Conservation (phyloP, 805 yeast genomes). For the Candida maesae region DNA sequence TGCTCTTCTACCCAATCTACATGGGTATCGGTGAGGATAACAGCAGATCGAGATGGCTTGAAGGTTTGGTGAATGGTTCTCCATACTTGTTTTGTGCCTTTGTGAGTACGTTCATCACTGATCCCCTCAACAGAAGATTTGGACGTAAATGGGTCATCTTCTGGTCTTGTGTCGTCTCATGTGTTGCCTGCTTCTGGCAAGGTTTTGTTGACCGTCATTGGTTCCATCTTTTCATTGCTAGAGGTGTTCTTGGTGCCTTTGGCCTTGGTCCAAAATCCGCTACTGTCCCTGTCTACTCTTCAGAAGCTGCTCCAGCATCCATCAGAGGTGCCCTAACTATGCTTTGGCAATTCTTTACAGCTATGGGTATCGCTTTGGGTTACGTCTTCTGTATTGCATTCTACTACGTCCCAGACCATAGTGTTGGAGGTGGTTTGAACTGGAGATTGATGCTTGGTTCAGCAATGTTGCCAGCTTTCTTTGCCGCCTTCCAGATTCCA, state of each 20-base stretch:
- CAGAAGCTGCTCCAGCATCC: constrained; percentile 59
- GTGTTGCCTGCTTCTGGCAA: constrained; percentile 65
- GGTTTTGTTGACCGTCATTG: constrained; percentile 53
- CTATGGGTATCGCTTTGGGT: constrained; percentile 72
- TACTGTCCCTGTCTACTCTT: constrained; percentile 69
- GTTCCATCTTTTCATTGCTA: constrained; percentile 65
- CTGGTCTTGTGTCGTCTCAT: constrained; percentile 57
- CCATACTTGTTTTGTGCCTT: constrained; percentile 65
- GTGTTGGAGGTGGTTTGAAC: constrained; percentile 40
- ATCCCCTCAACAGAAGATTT: constrained; percentile 48
- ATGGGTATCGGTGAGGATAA: constrained; percentile 48
- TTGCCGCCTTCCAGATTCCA: constrained; percentile 57
- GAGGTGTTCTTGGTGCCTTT: constrained; percentile 56
- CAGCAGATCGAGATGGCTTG: constrained; percentile 49
- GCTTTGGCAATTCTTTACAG: constrained; percentile 76
- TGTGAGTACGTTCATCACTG: constrained; percentile 63
- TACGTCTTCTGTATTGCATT: constrained; percentile 63
- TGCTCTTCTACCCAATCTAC: constrained; percentile 52
- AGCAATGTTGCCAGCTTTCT: constrained; percentile 62
- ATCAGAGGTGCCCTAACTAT: constrained; percentile 66
- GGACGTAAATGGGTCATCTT: constrained; percentile 70
- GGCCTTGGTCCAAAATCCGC: constrained; percentile 74
- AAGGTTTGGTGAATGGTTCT: constrained; percentile 65
- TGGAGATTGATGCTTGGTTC: constrained; percentile 73
- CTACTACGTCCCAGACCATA: constrained; percentile 43